phyloP scores from a whole-genome alignment of 2,329 filamentous ascomycete genomes.

The Paecilomyces niveus region DNA sequence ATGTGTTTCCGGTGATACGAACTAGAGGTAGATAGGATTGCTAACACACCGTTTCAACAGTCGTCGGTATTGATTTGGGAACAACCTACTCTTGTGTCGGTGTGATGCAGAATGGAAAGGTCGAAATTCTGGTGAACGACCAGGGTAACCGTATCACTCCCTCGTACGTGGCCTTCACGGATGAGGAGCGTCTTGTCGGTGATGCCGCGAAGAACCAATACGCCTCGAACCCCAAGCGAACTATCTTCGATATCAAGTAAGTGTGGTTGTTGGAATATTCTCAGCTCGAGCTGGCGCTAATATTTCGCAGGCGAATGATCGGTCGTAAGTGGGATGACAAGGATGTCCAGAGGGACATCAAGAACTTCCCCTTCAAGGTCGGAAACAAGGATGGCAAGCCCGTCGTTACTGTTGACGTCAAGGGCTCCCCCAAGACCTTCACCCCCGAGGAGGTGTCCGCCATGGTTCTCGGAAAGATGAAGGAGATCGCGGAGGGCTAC shows the following conservation, averaged over 20 bases:
- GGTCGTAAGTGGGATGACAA: slow-evolving; percentile 76
- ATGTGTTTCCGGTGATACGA: slow-evolving; percentile 13
- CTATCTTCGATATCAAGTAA: slow-evolving; percentile 79
- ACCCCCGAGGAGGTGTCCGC: slow-evolving; percentile 61
- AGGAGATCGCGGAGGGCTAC: slow-evolving; percentile 57
- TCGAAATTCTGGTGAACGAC: slow-evolving; percentile 93
- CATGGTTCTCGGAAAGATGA: slow-evolving; percentile 63
- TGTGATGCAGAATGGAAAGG: slow-evolving; percentile 93
- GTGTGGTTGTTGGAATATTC: slow-evolving; percentile 25
- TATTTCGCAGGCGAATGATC: slow-evolving; percentile 62
- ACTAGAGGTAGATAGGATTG: slow-evolving; percentile 1
- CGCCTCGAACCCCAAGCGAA: slow-evolving; percentile 67
- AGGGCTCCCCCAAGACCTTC: slow-evolving; percentile 53
- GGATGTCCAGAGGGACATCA: slow-evolving; percentile 86
- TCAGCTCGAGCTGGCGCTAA: not conserved
- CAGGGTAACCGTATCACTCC: slow-evolving; percentile 95
- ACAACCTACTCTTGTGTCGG: slow-evolving; percentile 83
- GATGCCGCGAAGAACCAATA: slow-evolving; percentile 97
- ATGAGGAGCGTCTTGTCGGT: slow-evolving; percentile 93
- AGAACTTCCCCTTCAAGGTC: slow-evolving; percentile 98
- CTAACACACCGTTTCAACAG: slow-evolving; percentile 31
- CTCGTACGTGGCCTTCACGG: slow-evolving; percentile 92
- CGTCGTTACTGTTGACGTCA: slow-evolving; percentile 62
- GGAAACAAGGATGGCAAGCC: slow-evolving; percentile 86
- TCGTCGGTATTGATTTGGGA: slow-evolving; percentile 93